Base-by-base conservation (phyloP, 768 basidiomycete species). In the Psilocybe subaeruginosa region DNA sequence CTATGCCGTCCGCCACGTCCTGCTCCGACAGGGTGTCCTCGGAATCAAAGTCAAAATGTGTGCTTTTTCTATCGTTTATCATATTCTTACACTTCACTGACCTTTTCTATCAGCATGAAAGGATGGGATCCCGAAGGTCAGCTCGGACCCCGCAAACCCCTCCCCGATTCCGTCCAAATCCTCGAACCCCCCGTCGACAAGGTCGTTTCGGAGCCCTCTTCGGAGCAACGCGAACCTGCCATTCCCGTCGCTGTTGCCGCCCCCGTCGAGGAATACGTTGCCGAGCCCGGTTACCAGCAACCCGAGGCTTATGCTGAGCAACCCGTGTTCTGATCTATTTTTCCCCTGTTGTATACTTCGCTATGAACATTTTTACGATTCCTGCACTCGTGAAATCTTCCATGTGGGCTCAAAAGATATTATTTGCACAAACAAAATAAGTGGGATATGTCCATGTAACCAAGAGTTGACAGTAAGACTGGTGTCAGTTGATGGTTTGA, bases 21-120 rank as follows among this genome's bases (percentile, higher is more conserved):
- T 99, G 70, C 88, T 99, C 66, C 91, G 93, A 70, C 97, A 99
- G 77, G 97, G 97, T 88, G 97, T 99, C 54, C 87, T 99, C 64
- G 97, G 97, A 73, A 98, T 99, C 86, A 99, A 99, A 79, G 97
- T 99, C 73, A 99, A 99, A 82, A 99, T 99, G 95, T 96, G 72
- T 56, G 78, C 66, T 19, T 43, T 11, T 14, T 29, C 27, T 7
- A 23, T 33, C 23, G 23, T 41, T 23, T 16, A 33, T 9, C 29
- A 11, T 35, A 0, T 60, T 37, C 27, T 35, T 35, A 19, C 49
- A 75, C 48, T 70, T 64, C 27, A 11, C 43, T 52, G 30, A 49
- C 58, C 23, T 43, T 48, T 53, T 23, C 9, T 47, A 60, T 45
- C 27, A 97, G 95, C 79, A 99, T 99, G 97, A 96, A 97, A 80